A percentile compares a stretch with the other conserved stretches of the same genome.
Conservation (phyloP, 2,329 filamentous ascomycete genomes). For the Ophiostoma fasciatum region DNA sequence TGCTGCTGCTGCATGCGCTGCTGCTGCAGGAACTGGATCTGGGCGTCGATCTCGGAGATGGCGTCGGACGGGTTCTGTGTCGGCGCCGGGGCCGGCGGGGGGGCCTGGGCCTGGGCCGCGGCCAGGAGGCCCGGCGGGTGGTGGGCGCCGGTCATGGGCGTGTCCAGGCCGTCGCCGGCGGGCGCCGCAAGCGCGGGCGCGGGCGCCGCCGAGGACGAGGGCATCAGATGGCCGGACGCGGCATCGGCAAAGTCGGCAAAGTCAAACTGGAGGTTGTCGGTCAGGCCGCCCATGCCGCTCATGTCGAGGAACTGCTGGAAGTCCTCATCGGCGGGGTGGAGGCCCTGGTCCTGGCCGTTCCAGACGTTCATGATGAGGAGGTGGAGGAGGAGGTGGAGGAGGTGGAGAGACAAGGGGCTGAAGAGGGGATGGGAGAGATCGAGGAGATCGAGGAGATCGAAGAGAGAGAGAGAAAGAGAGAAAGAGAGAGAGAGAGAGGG, state of each 20-base stretch:
- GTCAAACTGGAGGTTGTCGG: conserved; percentile 42
- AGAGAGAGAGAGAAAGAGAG: not conserved
- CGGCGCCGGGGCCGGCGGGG: conserved; percentile 29
- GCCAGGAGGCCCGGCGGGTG: conserved; percentile 27
- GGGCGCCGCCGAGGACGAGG: conserved; percentile 8
- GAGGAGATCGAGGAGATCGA: not conserved
- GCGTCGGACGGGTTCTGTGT: conserved; percentile 34
- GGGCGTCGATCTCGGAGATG: conserved; percentile 46
- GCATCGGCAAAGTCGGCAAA: conserved; percentile 38
- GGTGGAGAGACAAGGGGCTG: not conserved
- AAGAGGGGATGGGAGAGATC: not conserved
- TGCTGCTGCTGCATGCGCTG: conserved; percentile 48
- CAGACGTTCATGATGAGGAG: too few species aligned
- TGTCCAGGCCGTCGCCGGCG: conserved; percentile 30
- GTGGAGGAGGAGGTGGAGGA: too few species aligned
- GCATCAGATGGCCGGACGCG: conserved; percentile 15
- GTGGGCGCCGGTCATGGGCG: conserved; percentile 30
- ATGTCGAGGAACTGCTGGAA: conserved; percentile 52
- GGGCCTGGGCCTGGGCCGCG: conserved; percentile 27
- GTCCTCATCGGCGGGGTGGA: conserved; percentile 41
- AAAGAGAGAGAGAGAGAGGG: not conserved
- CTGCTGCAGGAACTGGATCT: conserved; percentile 51
- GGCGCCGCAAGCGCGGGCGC: too few species aligned
- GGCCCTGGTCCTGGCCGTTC: conserved; percentile 41
- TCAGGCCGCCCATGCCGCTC: conserved; percentile 37